phyloP scores from a whole-genome alignment of 495 filamentous ascomycete species.

The Penicillium simplicissimum region DNA sequence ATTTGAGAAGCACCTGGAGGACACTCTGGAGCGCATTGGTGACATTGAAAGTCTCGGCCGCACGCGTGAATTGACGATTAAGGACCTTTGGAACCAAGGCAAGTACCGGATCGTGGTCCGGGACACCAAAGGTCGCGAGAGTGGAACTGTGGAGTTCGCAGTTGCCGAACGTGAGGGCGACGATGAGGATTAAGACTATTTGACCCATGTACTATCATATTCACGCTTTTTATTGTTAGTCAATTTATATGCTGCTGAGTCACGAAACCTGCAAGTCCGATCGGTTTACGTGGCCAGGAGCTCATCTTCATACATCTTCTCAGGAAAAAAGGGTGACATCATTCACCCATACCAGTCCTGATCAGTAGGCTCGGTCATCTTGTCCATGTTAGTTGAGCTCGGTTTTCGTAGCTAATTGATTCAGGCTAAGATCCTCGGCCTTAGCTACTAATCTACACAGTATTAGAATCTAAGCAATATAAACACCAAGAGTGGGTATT shows the following conservation, averaged over 20 bases:
- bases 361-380: background rate
- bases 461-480: background rate
- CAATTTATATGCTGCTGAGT: background rate
- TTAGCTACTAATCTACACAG: background rate
- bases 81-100: conserved; percentile 74
- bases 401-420: background rate
- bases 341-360: too few species aligned
- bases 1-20: conserved; percentile 80
- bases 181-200: conserved; percentile 27
- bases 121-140: conserved; percentile 53
- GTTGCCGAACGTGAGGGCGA: conserved; percentile 36
- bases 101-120: conserved; percentile 70
- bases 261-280: background rate
- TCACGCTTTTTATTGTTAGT: background rate
- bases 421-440: background rate
- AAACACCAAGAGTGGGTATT: background rate
- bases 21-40: conserved; percentile 77
- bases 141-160: conserved; percentile 47
- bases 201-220: conserved; percentile 5
- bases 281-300: background rate
- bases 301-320: background rate
- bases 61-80: conserved; percentile 88
- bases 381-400: background rate
- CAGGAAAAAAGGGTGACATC: too few species aligned
- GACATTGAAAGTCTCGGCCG: conserved; percentile 92